Conservation (phyloP, 177 flowering plant genomes). For the Vitis hybrid region DNA sequence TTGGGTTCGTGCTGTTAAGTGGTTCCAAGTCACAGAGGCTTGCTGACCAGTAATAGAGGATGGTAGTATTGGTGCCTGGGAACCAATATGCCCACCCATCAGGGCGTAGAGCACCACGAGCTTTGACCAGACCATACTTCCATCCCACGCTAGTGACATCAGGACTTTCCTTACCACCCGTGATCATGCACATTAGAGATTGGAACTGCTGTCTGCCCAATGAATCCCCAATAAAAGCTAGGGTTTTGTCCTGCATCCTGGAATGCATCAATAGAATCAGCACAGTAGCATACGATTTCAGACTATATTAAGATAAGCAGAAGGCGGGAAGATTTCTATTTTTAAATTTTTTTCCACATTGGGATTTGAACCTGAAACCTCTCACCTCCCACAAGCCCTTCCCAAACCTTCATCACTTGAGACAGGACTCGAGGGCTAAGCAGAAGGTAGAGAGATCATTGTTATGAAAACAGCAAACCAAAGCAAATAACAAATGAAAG, state of each 20-base stretch:
- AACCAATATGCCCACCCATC: slow-evolving; percentile 87
- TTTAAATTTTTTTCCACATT: no score
- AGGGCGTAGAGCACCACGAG: slow-evolving; percentile 62
- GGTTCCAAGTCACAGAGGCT: slow-evolving; percentile 72
- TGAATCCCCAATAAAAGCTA: slow-evolving; percentile 88
- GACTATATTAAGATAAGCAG: not conserved
- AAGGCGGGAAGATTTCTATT: no score
- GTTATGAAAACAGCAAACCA: not conserved
- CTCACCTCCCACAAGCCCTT: no score
- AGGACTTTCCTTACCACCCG: slow-evolving; percentile 56
- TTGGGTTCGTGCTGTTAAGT: slow-evolving; percentile 33
- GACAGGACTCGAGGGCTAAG: no score
- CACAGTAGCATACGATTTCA: not conserved
- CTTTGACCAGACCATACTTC: slow-evolving; percentile 69
- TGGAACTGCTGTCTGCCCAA: slow-evolving; percentile 84
- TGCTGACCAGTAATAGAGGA: slow-evolving; percentile 90
- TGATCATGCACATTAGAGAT: slow-evolving; percentile 87
- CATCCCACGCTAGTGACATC: slow-evolving; percentile 65
- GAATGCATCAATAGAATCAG: slow-evolving; percentile 10
- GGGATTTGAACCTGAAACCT: no score
- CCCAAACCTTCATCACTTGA: no score
- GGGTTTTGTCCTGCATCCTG: slow-evolving; percentile 79
- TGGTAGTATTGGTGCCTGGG: slow-evolving; percentile 68
- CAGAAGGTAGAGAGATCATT: not conserved
- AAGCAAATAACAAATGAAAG: not conserved